Conservation (phyloP, 176 grass and related monocot species). For the Eragrostis curvula region DNA sequence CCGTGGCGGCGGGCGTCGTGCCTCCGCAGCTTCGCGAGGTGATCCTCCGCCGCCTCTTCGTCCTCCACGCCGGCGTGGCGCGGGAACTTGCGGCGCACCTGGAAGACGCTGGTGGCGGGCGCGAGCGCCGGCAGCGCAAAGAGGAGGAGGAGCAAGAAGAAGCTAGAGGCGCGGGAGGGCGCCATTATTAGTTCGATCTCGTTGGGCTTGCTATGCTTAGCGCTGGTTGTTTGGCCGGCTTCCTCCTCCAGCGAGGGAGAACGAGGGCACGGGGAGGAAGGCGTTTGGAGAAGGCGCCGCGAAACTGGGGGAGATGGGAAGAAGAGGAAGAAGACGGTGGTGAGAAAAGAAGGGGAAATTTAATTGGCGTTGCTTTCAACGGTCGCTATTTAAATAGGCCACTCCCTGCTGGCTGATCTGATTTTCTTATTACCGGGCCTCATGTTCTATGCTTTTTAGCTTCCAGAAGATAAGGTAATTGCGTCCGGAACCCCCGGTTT, state of each 20-base stretch:
- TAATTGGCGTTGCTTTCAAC: background rate
- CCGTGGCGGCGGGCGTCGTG: slow-evolving; percentile 64
- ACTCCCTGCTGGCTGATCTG: background rate
- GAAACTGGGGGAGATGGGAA: background rate
- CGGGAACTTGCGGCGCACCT: slow-evolving; percentile 79
- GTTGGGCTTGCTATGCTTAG: background rate
- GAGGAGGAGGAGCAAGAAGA: background rate
- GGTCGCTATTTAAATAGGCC: background rate
- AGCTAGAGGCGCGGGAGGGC: background rate
- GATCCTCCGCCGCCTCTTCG: background rate
- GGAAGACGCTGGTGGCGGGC: slow-evolving; percentile 58
- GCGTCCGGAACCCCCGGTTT: background rate
- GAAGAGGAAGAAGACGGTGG: background rate
- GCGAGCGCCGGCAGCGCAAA: slow-evolving; percentile 35
- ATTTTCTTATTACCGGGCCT: background rate
- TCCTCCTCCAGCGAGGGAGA: background rate
- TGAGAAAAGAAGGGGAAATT: background rate
- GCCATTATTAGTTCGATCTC: slow-evolving; percentile 6
- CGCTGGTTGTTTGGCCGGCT: background rate
- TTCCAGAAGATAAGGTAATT: background rate
- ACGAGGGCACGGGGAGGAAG: background rate
- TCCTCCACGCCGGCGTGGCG: background rate
- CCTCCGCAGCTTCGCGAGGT: slow-evolving; percentile 47
- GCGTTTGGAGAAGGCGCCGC: background rate
- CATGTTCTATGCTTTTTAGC: background rate